Conservation (phyloP, 148 eudicot species). For the Fagopyrum homotropicum region DNA sequence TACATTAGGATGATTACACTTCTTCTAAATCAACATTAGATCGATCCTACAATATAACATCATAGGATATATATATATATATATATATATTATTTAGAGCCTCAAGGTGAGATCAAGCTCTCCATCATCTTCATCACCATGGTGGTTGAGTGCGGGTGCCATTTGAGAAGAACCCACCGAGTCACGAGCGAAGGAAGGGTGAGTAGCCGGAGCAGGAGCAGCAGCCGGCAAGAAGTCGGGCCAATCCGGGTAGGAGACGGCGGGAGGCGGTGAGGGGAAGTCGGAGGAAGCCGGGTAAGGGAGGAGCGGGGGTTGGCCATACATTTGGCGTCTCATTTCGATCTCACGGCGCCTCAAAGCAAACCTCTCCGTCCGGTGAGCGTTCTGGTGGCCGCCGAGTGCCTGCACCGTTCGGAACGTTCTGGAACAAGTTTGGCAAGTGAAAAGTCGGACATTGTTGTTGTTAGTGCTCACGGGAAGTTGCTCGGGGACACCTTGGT, state of each 20-base stretch:
- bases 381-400: constrained; percentile 9
- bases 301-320: not conserved
- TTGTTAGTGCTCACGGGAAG: too few relatives aligned
- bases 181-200: too few relatives aligned
- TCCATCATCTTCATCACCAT: not conserved
- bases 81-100: not conserved
- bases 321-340: not conserved
- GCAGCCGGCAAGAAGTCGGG: too few relatives aligned
- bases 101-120: constrained; percentile 3
- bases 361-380: not conserved
- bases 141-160: not conserved
- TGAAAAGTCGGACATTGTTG: not conserved
- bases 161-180: too few relatives aligned
- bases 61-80: too few relatives aligned
- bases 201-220: not conserved
- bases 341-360: not conserved
- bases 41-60: too few relatives aligned
- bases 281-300: not conserved
- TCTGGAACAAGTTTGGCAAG: not conserved
- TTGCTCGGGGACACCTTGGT: too few relatives aligned
- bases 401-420: not conserved
- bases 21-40: too few relatives aligned
- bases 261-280: too few relatives aligned
- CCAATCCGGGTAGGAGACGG: too few relatives aligned
- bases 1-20: too few relatives aligned